Base-by-base conservation (phyloP, 441 rosid genomes). In the Populus tomentosa region DNA sequence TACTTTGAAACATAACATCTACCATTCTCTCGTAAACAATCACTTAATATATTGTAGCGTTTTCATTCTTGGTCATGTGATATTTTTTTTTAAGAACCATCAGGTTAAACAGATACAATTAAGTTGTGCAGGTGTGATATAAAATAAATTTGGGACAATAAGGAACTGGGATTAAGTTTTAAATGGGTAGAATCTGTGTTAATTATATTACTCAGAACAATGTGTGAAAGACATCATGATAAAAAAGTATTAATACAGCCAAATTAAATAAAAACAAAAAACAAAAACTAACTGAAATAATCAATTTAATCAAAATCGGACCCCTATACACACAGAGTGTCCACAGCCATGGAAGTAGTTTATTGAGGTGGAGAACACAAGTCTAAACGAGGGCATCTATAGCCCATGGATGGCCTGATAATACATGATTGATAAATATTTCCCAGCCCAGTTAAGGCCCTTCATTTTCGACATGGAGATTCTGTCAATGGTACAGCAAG, bases 1-100 rank as follows among this genome's bases (percentile, higher is more conserved):
- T n/a, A n/a, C n/a, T 28, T 28, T 28, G 30, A 28, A 2, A 28
- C 3, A 2, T 4, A 28, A 28, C 3, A 0, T 38, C 3, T 9
- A 38, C 3, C 0, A 9, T 0, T 9, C 0, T 9, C 0, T 0
- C n/a, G n/a, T 38, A 38, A 38, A 9, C 3, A 38, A 0, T 9
- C 3, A 2, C 42, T 38, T 38, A 38, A 38, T 38, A 9, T 38
- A 38, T 38, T 38, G 0, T 38, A 38, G 13, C 0, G 3, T 38
- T 38, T 9, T 38, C 13, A 38, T 38, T 38, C 3, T 9, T 38
- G 9, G 13, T 38, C 3, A 1, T 26, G 26, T 26, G 26, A 26
- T 26, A 26, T 26, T 26, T 26, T 24, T 24, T 24, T 24, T 24
- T 24, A 26, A 38, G 42, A 38, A 38, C 42, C 13, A 0, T 38